A percentile compares a stretch with the other conserved stretches of the same genome.
phyloP scores from a whole-genome alignment of 1,284 basidiomycete genomes.

The Lentinula novae-zelandiae region DNA sequence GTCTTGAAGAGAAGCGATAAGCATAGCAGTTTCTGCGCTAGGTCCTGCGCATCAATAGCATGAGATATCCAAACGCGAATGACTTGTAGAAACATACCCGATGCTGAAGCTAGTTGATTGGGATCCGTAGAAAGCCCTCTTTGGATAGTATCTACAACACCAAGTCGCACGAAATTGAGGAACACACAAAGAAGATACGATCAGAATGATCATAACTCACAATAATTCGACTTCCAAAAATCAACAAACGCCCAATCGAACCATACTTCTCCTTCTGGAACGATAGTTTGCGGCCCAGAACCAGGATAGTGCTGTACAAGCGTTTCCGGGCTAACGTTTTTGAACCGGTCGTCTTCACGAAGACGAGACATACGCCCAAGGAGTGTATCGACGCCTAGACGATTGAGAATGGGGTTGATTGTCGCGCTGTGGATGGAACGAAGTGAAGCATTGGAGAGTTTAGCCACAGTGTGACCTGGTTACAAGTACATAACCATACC shows the following conservation, averaged over 20 bases:
- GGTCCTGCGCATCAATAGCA: slow-evolving; percentile 41
- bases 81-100: slow-evolving; percentile 23
- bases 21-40: slow-evolving; percentile 72
- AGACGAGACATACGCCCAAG: slow-evolving; percentile 84
- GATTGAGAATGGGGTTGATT: slow-evolving; percentile 85
- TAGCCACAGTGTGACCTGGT: not conserved
- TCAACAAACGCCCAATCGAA: slow-evolving; percentile 99
- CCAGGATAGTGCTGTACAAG: slow-evolving; percentile 52
- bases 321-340: slow-evolving; percentile 80
- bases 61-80: not conserved
- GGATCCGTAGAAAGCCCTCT: slow-evolving; percentile 64
- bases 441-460: not conserved
- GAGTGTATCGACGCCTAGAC: slow-evolving; percentile 83
- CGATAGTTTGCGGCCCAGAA: slow-evolving; percentile 31
- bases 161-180: not conserved
- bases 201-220: slow-evolving; percentile 43
- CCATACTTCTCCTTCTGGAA: slow-evolving; percentile 86
- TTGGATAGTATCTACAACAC: slow-evolving; percentile 55
- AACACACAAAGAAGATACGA: not conserved
- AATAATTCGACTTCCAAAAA: slow-evolving; percentile 97
- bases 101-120: slow-evolving; percentile 52
- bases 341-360: slow-evolving; percentile 90
- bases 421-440: slow-evolving; percentile 50
- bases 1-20: slow-evolving; percentile 78
- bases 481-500: slow-evolving; percentile 38